These are phyloP conservation scores for Daldinia decipiens DNA, from an alignment of 495 filamentous ascomycete genomes.

Conservation along the genomic window DNA sequence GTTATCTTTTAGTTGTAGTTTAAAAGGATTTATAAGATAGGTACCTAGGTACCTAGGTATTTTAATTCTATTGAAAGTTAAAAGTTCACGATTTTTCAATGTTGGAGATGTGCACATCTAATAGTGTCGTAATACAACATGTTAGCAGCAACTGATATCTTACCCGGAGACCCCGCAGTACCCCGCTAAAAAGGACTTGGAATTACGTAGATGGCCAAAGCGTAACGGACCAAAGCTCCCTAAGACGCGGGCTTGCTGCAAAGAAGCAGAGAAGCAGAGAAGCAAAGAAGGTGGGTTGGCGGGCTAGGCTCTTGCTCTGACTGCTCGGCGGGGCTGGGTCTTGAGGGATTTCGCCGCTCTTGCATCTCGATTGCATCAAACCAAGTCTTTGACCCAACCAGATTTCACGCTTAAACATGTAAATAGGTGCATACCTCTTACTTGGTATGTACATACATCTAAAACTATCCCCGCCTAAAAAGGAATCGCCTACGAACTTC, in stretches of 20 bases:
- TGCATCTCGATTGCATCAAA: slow-evolving; percentile 41
- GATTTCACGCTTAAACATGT: slow-evolving; percentile 12
- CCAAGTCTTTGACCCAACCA: slow-evolving; percentile 20
- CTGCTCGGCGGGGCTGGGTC: slow-evolving; percentile 22
- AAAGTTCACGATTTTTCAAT: not conserved
- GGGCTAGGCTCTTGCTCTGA: not conserved
- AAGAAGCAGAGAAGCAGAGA: not conserved
- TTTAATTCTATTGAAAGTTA: no score
- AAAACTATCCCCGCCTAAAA: slow-evolving; percentile 20
- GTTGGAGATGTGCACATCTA: not conserved
- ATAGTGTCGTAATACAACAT: slow-evolving; percentile 15
- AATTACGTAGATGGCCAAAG: slow-evolving; percentile 41
- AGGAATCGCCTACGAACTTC: slow-evolving; percentile 15
- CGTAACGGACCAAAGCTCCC: slow-evolving; percentile 36
- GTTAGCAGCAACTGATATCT: slow-evolving; percentile 16
- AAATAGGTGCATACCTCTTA: not conserved
- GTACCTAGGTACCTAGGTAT: no score
- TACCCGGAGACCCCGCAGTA: slow-evolving; percentile 36
- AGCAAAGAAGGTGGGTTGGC: not conserved
- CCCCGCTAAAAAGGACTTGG: slow-evolving; percentile 14
- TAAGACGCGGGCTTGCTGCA: not conserved
- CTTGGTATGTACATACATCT: not conserved
- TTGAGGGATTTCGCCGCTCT: slow-evolving; percentile 42
- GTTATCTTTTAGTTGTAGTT: not conserved
- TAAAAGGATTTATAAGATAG: no score